A percentile compares a stretch with the other conserved stretches of the same genome.
These are phyloP conservation scores for Aspergillus unguis DNA, from an alignment of 2,329 filamentous ascomycete species.

Conservation along the genomic window DNA sequence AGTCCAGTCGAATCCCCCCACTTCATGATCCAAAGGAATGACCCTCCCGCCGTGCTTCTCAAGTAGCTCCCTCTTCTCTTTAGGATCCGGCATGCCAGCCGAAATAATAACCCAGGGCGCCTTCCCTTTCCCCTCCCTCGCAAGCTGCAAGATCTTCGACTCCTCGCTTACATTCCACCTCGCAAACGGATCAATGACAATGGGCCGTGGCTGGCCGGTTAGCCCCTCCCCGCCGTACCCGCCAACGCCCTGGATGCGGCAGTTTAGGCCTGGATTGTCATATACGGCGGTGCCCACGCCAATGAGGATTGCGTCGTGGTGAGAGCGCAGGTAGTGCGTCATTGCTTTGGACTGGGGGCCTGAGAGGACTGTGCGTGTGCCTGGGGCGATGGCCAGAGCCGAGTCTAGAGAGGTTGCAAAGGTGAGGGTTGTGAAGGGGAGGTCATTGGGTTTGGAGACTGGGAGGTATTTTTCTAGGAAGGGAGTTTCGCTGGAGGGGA, in stretches of 20 bases:
- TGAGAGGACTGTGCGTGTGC: constrained; percentile 72
- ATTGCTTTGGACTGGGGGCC: constrained; percentile 82
- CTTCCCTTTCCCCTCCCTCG: constrained; percentile 59
- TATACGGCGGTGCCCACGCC: constrained; percentile 79
- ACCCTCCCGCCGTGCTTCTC: constrained; percentile 32
- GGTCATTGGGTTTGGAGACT: constrained; percentile 16
- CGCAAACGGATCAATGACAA: constrained; percentile 72
- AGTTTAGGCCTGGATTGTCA: constrained; percentile 84
- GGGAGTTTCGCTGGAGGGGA: constrained; percentile 37
- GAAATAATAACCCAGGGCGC: constrained; percentile 66
- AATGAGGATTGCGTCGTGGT: constrained; percentile 79
- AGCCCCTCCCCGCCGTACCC: constrained; percentile 51
- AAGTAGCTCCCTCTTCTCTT: constrained; percentile 19
- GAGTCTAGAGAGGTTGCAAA: constrained; percentile 86
- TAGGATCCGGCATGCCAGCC: constrained; percentile 9
- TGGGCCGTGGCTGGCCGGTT: constrained; percentile 66
- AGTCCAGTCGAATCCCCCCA: constrained; percentile 51
- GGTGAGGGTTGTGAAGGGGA: constrained; percentile 68
- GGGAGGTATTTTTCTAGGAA: constrained; percentile 49
- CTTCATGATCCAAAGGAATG: constrained; percentile 23
- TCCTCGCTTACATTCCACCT: constrained; percentile 62
- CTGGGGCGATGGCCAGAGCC: constrained; percentile 68
- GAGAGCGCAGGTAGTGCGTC: constrained; percentile 87
- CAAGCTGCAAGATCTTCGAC: constrained; percentile 64
- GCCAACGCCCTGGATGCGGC: constrained; percentile 62